Conservation (phyloP, 306 rosid species). For the Quercus glauca region DNA sequence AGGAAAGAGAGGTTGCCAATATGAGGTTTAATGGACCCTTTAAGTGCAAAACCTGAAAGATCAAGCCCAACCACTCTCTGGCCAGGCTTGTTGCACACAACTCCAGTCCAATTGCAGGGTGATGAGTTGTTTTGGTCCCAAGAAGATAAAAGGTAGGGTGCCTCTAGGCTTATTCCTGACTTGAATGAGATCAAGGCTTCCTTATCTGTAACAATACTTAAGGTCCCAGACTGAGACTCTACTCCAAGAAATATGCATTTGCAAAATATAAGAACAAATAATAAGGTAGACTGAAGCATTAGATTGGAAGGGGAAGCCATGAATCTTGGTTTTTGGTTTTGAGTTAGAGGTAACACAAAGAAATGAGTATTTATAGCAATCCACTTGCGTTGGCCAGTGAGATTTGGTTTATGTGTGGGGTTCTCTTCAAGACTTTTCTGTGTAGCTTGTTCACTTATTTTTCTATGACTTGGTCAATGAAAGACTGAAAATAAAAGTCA, state of each 20-base stretch:
- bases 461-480: neutral
- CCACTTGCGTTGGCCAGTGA: too few species aligned
- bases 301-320: conserved; percentile 33
- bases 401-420: too few species aligned
- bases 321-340: neutral
- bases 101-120: conserved; percentile 68
- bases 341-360: neutral
- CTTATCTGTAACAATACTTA: conserved; percentile 43
- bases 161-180: conserved; percentile 32
- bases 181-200: conserved; percentile 58
- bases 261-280: conserved; percentile 1
- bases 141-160: conserved; percentile 27
- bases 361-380: neutral
- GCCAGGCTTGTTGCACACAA: conserved; percentile 29
- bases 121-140: conserved; percentile 43
- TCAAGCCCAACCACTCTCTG: conserved; percentile 46
- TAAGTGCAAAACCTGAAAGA: conserved; percentile 45
- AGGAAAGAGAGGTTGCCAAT: conserved; percentile 61
- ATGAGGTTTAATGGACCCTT: conserved; percentile 46
- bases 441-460: neutral
- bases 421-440: neutral
- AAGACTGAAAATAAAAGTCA: neutral
- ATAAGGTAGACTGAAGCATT: conserved; percentile 11
- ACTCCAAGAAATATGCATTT: conserved; percentile 10
- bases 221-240: conserved; percentile 29